Percentiles rank a stretch among this genome's conserved stretches.
Evolutionary conservation across 495 filamentous ascomycete genomes (phyloP).

Genomic region (Chaetomidium leptoderma): DNA sequence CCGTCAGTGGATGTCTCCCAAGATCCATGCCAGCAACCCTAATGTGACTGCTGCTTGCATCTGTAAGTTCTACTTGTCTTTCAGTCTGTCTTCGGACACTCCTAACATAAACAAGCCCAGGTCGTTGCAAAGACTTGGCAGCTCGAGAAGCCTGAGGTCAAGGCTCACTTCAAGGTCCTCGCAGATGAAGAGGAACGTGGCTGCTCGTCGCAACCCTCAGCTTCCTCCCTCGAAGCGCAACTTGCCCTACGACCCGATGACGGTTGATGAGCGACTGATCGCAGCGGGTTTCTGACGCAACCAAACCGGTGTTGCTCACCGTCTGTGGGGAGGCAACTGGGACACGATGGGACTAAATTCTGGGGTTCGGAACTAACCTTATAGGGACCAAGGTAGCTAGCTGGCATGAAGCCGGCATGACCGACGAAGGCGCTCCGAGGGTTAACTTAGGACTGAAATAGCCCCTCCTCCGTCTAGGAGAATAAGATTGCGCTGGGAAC

Average conservation of each 20-base stretch:
- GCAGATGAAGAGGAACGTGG: conserved; percentile 11
- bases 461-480: too few species aligned
- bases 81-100: neutral
- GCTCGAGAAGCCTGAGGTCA: conserved; percentile 13
- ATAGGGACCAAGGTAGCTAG: too few species aligned
- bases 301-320: too few species aligned
- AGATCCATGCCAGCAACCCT: conserved; percentile 8
- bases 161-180: conserved; percentile 18
- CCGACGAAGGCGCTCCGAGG: too few species aligned
- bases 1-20: conserved; percentile 14
- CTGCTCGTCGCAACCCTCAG: conserved; percentile 13
- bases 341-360: too few species aligned
- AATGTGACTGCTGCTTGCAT: conserved; percentile 1
- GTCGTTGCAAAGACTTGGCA: conserved; percentile 17
- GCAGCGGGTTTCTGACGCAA: conserved; percentile 7
- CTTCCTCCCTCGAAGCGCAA: neutral
- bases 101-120: conserved; percentile 14
- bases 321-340: too few species aligned
- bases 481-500: too few species aligned
- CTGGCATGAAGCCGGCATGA: too few species aligned
- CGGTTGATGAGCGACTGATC: conserved; percentile 11
- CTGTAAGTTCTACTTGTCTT: neutral
- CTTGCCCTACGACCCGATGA: conserved; percentile 8
- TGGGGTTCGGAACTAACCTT: too few species aligned
- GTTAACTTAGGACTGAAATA: too few species aligned